A percentile compares a stretch with the other conserved stretches of the same genome.
Evolutionary conservation across 129 eudicot genomes (phyloP).

Genomic region (Silybum marianum): DNA sequence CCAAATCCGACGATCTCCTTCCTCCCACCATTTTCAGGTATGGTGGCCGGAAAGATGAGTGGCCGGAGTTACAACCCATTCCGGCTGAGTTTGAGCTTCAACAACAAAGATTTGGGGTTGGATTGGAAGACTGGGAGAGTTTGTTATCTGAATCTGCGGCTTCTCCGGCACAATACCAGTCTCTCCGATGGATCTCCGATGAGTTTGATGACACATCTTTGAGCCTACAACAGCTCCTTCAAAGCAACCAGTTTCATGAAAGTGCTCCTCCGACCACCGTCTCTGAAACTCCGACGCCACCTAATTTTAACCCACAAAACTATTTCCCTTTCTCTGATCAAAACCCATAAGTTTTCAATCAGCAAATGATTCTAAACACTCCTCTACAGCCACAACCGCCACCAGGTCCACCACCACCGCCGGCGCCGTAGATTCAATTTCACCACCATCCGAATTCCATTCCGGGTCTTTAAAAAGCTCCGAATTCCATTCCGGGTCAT

Average conservation of each 20-base stretch:
- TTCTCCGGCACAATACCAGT: conserved; percentile 47
- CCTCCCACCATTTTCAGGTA: too few relatives aligned
- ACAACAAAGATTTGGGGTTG: conserved; percentile 47
- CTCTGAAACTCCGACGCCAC: conserved; percentile 9
- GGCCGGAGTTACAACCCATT: conserved; percentile 56
- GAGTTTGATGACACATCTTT: conserved; percentile 53
- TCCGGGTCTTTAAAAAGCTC: not conserved
- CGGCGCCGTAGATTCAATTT: conserved; percentile 16
- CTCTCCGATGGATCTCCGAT: conserved; percentile 67
- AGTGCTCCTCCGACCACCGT: conserved; percentile 31
- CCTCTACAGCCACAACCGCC: conserved; percentile 19
- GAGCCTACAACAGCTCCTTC: conserved; percentile 52
- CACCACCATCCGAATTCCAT: not conserved
- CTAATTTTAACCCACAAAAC: conserved; percentile 34
- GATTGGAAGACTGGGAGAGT: conserved; percentile 64
- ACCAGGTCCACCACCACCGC: not conserved
- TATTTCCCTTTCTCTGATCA: conserved; percentile 34
- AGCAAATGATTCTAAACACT: conserved; percentile 20
- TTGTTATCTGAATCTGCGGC: conserved; percentile 50
- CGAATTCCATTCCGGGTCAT: not conserved
- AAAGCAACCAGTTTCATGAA: conserved; percentile 35
- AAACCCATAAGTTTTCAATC: conserved; percentile 26
- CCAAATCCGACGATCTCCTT: too few relatives aligned
- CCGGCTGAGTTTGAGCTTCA: conserved; percentile 38
- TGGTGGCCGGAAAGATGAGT: conserved; percentile 53